Base-by-base conservation (phyloP, 192 early-diverging fungal genomes). In the Spinellus fusiger region DNA sequence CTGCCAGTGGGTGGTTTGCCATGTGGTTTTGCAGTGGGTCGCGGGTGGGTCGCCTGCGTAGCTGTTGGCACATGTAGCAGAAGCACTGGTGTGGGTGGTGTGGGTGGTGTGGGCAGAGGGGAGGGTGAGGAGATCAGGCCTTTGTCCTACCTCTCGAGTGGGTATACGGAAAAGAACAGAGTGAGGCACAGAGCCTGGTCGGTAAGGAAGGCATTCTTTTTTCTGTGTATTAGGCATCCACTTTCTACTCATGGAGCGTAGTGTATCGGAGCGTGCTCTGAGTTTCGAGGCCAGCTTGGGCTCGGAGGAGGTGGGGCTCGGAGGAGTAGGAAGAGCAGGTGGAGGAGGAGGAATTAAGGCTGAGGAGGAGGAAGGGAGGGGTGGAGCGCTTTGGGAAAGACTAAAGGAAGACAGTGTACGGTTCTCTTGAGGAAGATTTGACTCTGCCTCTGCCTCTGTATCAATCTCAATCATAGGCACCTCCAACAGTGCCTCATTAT, bases 1-100 rank as follows among this genome's bases (percentile, higher is more conserved):
- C 56, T 86, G 81, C 96, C 96, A 98, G 44, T 74, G 82, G n/a
- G 77, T 84, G 7, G 61, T 56, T 5, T 72, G 46, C 93, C 92
- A 95, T 20, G 60, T 66, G 2, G 73, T 70, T 48, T 56, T 22
- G 40, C 63, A 62, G 26, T 61, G 40, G 6, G 56, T 20, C 10
- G 44, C 27, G 34, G 49, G 52, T 12, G 47, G 56, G 35, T 54
- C 59, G 34, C 56, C 46, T 35, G 54, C 54, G 53, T 65, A 49
- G 50, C 67, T 6, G 54, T 59, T 46, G 31, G 44, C 60, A 23
- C 38, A 29, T 25, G 35, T 40, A 15, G 54, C 40, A 5, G 54
- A 56, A 38, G 34, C 34, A n/a, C n/a, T 29, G 50, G 54, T 37
- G 54, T 56, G 26, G 54, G 33, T 56, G 23, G 54, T 32, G 22